Base-by-base conservation (phyloP, 2,329 filamentous ascomycete genomes). In the Diaporthe eres region DNA sequence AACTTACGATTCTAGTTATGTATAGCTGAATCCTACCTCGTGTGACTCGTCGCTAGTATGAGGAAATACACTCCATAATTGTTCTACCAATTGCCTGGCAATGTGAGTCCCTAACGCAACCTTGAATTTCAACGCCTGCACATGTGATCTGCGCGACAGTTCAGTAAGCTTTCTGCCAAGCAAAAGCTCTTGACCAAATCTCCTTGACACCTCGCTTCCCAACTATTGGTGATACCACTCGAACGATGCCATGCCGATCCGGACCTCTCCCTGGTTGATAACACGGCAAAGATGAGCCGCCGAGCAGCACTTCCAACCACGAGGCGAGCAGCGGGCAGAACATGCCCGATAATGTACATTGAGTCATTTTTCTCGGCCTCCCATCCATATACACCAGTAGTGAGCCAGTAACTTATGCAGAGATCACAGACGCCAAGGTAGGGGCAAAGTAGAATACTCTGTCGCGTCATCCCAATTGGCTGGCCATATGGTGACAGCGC, bases 151-250 rank as follows among this genome's bases (percentile, higher is more conserved):
- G 13, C 9, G 25, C 12, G 19, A n/a, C 15, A 17, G 15, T 17
- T 4, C 5, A 8, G 39, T 13, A 22, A 17, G 10, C 22, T 25
- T 2, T 15, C 25, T 47, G 25, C 60, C 39, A 31, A 31, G 39
- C 39, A 25, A 31, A 13, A 12, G 25, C 22, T 31, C 17, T 3
- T 22, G 17, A 28, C 17, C 25, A 22, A 63, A 22, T 7, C 39
- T 25, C 39, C 39, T 65, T 65, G 39, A 65, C 31, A 65, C 39
- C 13, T 65, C 39, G 25, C 39, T 47, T 65, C 60, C 47, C 10
- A 3, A 47, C 9, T 3, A 10, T 31, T 28, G 25, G 39, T 31
- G 39, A 31, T 25, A 47, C 9, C 15, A 22, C 31, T 4, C 25
- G 2, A 44, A 47, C 25, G 1, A 37, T 37, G n/a, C 34, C 57